These are phyloP conservation scores for Russula sp. DNA, from an alignment of 768 basidiomycete genomes.

Conservation along the genomic window DNA sequence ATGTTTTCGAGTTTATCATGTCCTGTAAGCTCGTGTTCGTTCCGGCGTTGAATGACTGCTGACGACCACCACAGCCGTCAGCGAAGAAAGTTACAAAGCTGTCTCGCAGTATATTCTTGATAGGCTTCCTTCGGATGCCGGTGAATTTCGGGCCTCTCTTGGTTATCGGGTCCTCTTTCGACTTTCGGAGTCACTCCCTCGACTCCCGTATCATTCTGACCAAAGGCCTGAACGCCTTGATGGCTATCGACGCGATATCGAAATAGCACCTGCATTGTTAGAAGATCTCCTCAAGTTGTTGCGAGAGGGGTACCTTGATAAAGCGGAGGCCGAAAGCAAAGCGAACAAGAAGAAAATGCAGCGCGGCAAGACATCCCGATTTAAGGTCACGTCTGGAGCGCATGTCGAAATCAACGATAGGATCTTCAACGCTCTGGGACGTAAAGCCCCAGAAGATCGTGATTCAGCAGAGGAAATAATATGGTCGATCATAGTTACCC, in stretches of 20 bases:
- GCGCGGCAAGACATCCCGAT: background rate
- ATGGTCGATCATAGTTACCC: background rate
- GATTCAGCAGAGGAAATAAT: constrained; percentile 5
- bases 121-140: background rate
- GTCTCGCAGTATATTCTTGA: background rate
- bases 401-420: constrained; percentile 7
- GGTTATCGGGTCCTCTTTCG: constrained; percentile 10
- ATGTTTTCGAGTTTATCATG: constrained; percentile 22
- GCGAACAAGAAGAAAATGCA: background rate
- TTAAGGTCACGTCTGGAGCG: background rate
- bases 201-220: constrained; percentile 8
- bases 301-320: constrained; percentile 6
- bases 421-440: constrained; percentile 10
- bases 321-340: background rate
- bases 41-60: background rate
- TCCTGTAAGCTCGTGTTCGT: background rate
- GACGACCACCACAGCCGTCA: constrained; percentile 12
- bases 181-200: constrained; percentile 8
- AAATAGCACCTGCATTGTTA: constrained; percentile 2
- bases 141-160: background rate
- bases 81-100: too few species aligned
- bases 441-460: constrained; percentile 1
- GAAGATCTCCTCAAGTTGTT: constrained; percentile 12
- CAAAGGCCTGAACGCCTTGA: constrained; percentile 1
- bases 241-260: background rate